A percentile compares a stretch with the other conserved stretches of the same genome.
Evolutionary conservation across 345 rosid species (phyloP).

Genomic region (thale cress (Arabidopsis thaliana)): DNA sequence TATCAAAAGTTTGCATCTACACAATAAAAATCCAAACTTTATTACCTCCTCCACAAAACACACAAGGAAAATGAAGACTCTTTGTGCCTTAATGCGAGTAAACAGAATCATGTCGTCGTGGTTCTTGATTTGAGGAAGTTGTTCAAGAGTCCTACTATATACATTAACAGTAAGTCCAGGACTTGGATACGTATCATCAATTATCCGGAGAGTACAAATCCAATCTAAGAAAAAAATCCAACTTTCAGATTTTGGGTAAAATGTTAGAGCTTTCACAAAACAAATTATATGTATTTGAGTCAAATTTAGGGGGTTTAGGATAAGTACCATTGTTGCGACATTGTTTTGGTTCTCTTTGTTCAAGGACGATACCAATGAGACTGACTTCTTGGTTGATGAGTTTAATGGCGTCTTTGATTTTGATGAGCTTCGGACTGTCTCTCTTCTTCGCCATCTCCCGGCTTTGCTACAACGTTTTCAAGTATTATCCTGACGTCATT

Average conservation of each 20-base stretch:
- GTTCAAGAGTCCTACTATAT: slow-evolving; percentile 48
- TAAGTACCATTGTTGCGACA: too few relatives aligned
- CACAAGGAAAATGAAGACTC: neutral
- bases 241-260: neutral
- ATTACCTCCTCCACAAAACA: too few relatives aligned
- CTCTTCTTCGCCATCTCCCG: slow-evolving; percentile 40
- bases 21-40: too few relatives aligned
- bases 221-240: slow-evolving; percentile 52
- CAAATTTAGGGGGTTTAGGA: too few relatives aligned
- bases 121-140: slow-evolving; percentile 60
- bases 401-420: slow-evolving; percentile 61
- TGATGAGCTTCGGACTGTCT: slow-evolving; percentile 57
- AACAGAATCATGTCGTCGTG: slow-evolving; percentile 65
- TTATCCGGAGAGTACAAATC: slow-evolving; percentile 54
- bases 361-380: slow-evolving; percentile 62
- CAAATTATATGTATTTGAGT: neutral
- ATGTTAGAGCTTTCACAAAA: neutral
- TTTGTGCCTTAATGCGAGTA: slow-evolving; percentile 60
- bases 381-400: slow-evolving; percentile 63
- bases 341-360: slow-evolving; percentile 26
- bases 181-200: slow-evolving; percentile 57
- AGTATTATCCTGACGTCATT: too few relatives aligned
- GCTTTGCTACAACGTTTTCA: neutral
- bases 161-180: slow-evolving; percentile 60
- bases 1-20: slow-evolving; percentile 37